Percentiles rank a stretch among this genome's conserved stretches.
Conservation (phyloP, 2,329 filamentous ascomycete species). For the Colletotrichum sp. region DNA sequence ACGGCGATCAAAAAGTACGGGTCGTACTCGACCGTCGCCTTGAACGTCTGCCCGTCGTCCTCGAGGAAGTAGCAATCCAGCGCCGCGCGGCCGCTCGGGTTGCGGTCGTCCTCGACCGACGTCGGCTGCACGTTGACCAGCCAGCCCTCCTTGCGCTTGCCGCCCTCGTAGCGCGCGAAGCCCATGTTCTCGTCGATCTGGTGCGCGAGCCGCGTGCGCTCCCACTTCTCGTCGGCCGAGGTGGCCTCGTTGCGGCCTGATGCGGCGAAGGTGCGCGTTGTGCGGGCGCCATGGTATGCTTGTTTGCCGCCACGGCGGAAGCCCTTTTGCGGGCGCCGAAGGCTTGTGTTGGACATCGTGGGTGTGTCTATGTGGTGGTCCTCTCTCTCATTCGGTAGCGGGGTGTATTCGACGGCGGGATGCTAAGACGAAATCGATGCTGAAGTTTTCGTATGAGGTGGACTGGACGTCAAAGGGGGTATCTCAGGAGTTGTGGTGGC, state of each 20-base stretch:
- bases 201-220: constrained; percentile 82
- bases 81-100: constrained; percentile 83
- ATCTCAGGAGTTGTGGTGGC: background rate
- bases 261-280: constrained; percentile 80
- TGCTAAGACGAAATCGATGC: background rate
- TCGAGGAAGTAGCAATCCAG: constrained; percentile 98
- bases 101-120: constrained; percentile 82
- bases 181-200: constrained; percentile 95
- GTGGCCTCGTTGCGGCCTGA: constrained; percentile 83
- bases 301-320: constrained; percentile 72
- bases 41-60: constrained; percentile 88
- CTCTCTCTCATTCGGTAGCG: background rate
- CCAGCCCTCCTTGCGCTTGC: constrained; percentile 84
- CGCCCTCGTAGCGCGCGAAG: constrained; percentile 89
- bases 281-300: constrained; percentile 70
- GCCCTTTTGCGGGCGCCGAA: constrained; percentile 68
- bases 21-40: constrained; percentile 94
- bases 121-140: constrained; percentile 95
- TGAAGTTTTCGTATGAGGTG: background rate
- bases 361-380: constrained; percentile 26
- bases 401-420: background rate
- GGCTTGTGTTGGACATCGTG: constrained; percentile 63
- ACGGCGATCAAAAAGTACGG: constrained; percentile 95
- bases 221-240: constrained; percentile 90
- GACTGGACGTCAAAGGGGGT: background rate